Evolutionary conservation across 2,329 filamentous ascomycete genomes (phyloP), one percentile per base, ranked within the genome.

Genomic region (Lithohypha guttulata): DNA sequence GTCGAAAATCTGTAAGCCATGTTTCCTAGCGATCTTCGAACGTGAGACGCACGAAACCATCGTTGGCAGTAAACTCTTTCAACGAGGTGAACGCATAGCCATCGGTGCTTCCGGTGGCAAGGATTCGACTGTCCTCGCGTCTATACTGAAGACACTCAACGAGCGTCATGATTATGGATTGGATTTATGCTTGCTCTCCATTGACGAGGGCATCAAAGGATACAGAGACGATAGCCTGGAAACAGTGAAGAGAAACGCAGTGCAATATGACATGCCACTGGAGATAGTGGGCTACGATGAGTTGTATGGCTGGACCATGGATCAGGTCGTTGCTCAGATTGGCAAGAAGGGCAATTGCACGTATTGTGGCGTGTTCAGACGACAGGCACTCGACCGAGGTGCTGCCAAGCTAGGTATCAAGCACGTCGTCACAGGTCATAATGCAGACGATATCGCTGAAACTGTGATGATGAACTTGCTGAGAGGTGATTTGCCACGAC

Each of bases 281-380:
- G 84, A 85, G 52, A 93, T 98, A 41, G 77, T 98, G 34, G 86
- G 89, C 34, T 98, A 98, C 54, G 81, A 80, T 39, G 83, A 95
- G 54, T 68, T 98, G 7, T 98, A 98, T 58, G 91, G 89, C 6
- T 98, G 91, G 91, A 95, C 87, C 1, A 98, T 98, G 91, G 91
- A 98, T 55, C 85, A 96, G 56, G 91, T 98, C 7, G 93, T 98
- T 3, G 83, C 87, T 53, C 84, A 89, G 33, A 83, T 98, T 35
- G 91, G 91, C 10, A 96, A 95, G 66, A 96, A 95, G 61, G 87
- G 89, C 20, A 98, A 98, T 61, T 98, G 91, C 70, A 98, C 93
- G 20, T 98, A 98, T 56, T 98, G 91, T 55, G 91, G 91, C 10
- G 91, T 98, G 13, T 98, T 98, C 57, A 73, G 91, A 39, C 74